Evolutionary conservation across 495 filamentous ascomycete species (phyloP).

Genomic region (Chaetomium fimeti): DNA sequence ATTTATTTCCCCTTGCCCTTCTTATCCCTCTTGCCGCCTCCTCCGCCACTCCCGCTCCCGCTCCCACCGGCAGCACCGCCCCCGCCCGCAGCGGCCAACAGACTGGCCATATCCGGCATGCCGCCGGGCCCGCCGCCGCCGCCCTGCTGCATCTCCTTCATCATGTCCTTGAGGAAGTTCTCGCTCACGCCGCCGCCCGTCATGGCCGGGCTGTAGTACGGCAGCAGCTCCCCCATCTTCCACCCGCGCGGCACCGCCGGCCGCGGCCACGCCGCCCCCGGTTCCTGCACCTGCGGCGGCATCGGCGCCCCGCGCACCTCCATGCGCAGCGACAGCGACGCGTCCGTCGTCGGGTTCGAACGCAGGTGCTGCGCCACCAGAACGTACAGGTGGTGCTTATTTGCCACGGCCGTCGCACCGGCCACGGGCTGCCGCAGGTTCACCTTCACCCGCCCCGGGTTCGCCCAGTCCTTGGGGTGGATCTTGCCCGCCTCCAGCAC

Average conservation of each 20-base stretch:
- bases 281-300: conserved; percentile 43
- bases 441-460: conserved; percentile 86
- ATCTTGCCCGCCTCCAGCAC: conserved; percentile 88
- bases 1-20: conserved; percentile 51
- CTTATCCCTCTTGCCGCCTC: conserved; percentile 36
- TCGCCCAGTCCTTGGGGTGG: conserved; percentile 96
- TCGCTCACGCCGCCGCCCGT: conserved; percentile 94
- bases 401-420: conserved; percentile 46
- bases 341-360: conserved; percentile 68
- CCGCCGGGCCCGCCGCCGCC: conserved; percentile 41
- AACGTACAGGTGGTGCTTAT: conserved; percentile 86
- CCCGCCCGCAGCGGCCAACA: conserved; percentile 40
- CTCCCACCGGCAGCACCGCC: conserved; percentile 28
- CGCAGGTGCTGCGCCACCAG: conserved; percentile 72
- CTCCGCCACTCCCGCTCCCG: conserved; percentile 27
- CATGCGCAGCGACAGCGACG: conserved; percentile 64
- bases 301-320: conserved; percentile 57
- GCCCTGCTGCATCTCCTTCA: conserved; percentile 81
- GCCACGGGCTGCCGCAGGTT: conserved; percentile 43
- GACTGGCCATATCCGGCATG: conserved; percentile 44
- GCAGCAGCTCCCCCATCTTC: conserved; percentile 83
- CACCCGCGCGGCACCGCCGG: conserved; percentile 84
- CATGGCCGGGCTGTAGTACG: conserved; percentile 81
- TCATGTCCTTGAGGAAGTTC: conserved; percentile 95
- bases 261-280: conserved; percentile 62